Evolutionary conservation across 345 rosid genomes (phyloP).

Genomic region (Passiflora organensis): DNA sequence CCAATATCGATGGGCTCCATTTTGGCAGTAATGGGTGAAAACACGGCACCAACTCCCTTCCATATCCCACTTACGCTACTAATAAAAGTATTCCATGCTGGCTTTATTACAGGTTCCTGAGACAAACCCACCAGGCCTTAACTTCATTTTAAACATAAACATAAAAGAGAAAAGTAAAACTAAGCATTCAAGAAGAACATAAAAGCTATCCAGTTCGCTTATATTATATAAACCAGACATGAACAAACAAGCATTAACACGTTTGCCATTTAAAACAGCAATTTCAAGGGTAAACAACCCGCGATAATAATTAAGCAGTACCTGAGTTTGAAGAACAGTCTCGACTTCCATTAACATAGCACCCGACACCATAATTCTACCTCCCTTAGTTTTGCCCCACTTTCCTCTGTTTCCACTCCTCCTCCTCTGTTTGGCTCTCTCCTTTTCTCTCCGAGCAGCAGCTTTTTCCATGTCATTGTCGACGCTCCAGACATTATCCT

Average conservation of each 20-base stretch:
- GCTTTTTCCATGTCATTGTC: constrained; percentile 61
- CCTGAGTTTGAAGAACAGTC: constrained; percentile 90
- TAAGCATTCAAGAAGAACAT: neutral
- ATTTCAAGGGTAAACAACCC: neutral
- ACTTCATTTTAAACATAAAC: neutral
- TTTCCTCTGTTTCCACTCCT: constrained; percentile 45
- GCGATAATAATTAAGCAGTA: constrained; percentile 9
- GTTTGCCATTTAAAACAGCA: no score
- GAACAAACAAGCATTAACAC: neutral
- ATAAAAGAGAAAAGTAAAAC: neutral
- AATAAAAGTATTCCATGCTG: constrained; percentile 74
- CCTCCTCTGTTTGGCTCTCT: constrained; percentile 31
- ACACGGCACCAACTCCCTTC: constrained; percentile 93
- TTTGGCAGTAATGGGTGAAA: constrained; percentile 77
- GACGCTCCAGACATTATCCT: constrained; percentile 74
- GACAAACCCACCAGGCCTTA: neutral
- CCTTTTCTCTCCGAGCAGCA: constrained; percentile 14
- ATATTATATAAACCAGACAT: neutral
- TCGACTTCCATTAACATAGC: constrained; percentile 72
- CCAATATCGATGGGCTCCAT: constrained; percentile 89
- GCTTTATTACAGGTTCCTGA: constrained; percentile 90
- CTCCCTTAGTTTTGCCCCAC: constrained; percentile 24
- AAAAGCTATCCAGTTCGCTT: neutral
- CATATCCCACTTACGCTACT: constrained; percentile 94
- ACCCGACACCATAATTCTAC: constrained; percentile 52